Percentiles rank a stretch among this genome's conserved stretches.
phyloP scores from a whole-genome alignment of 495 filamentous ascomycete species.

The Lepidopterella palustris region DNA sequence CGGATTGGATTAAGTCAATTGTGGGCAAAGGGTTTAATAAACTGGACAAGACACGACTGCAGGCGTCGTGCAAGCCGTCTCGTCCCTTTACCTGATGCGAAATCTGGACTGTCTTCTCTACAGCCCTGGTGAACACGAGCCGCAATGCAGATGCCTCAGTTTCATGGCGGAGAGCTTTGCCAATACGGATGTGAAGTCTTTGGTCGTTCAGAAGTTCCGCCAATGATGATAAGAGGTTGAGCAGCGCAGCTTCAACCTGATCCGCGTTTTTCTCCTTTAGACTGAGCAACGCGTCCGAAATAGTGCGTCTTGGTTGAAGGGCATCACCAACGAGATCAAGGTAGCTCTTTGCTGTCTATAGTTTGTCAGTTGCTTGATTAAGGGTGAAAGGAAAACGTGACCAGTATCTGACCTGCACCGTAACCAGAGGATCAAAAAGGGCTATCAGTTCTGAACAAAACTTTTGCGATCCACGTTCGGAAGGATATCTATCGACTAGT shows the following conservation, averaged over 20 bases:
- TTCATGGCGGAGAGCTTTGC: constrained; percentile 11
- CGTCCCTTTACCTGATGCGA: constrained; percentile 11
- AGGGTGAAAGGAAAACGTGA: background rate
- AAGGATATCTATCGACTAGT: constrained; percentile 62
- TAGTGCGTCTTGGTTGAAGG: constrained; percentile 59
- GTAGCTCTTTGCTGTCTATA: constrained; percentile 41
- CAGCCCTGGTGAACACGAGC: constrained; percentile 40
- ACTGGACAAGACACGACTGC: constrained; percentile 62
- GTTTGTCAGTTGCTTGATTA: constrained; percentile 8
- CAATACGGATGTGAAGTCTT: constrained; percentile 20
- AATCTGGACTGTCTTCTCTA: constrained; percentile 45
- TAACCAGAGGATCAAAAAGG: constrained; percentile 46
- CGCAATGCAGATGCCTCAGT: constrained; percentile 13
- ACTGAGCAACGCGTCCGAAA: constrained; percentile 63
- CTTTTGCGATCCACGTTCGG: constrained; percentile 42
- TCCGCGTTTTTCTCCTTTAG: constrained; percentile 55
- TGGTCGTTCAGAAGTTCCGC: constrained; percentile 51
- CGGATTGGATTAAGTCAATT: constrained; percentile 75
- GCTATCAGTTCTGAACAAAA: constrained; percentile 52
- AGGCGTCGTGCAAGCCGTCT: constrained; percentile 48
- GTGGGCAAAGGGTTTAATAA: constrained; percentile 74
- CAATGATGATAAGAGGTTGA: constrained; percentile 56
- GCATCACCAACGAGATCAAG: constrained; percentile 65
- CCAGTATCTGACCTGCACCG: constrained; percentile 45
- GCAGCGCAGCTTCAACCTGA: constrained; percentile 53